Conservation (phyloP, 306 rosid species). For the Castanea crenata region DNA sequence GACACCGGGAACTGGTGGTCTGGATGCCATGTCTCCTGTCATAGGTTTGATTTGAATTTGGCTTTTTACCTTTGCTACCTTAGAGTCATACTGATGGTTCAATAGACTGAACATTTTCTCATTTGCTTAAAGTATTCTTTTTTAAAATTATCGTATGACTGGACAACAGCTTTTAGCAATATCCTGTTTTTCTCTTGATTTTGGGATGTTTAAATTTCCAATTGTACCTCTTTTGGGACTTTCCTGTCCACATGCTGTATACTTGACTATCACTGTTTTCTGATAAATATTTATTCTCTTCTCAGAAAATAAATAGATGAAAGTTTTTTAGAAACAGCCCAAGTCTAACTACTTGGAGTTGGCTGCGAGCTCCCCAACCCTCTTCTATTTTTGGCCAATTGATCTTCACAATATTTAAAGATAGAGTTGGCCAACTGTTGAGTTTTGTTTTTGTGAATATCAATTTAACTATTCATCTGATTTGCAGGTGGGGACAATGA, state of each 20-base stretch:
- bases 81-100: not conserved
- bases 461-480: conserved; percentile 8
- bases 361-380: not conserved
- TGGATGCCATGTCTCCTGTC: conserved; percentile 96
- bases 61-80: not conserved
- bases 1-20: conserved; percentile 98
- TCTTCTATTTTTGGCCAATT: not conserved
- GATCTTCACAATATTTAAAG: not conserved
- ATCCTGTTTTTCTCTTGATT: too few relatives aligned
- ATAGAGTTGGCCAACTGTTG: not conserved
- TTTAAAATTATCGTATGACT: too few relatives aligned
- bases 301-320: not conserved
- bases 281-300: too few relatives aligned
- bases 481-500: conserved; percentile 82
- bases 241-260: too few relatives aligned
- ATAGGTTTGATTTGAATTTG: conserved; percentile 43
- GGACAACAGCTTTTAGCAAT: too few relatives aligned
- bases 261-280: too few relatives aligned
- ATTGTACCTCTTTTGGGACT: too few relatives aligned
- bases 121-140: not conserved
- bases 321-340: not conserved
- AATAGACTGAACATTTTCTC: not conserved
- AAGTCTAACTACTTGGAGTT: not conserved
- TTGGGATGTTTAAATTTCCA: too few relatives aligned
- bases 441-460: not conserved